Percentiles rank a stretch among this genome's conserved stretches.
These are phyloP conservation scores for Quercus alba DNA, from an alignment of 306 rosid genomes.

Conservation along the genomic window DNA sequence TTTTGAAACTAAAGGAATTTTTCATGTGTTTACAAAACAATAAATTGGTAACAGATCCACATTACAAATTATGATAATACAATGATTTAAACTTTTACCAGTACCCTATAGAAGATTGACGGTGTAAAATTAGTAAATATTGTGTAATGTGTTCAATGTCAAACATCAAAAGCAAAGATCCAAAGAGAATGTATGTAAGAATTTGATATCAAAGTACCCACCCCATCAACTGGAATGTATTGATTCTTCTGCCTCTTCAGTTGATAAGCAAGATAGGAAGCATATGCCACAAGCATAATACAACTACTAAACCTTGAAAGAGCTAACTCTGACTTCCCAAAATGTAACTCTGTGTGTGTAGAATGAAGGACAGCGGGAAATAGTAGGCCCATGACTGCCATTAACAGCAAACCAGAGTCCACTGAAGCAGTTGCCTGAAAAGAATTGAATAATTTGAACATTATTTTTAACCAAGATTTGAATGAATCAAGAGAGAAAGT, in stretches of 20 bases:
- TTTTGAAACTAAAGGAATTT: not conserved
- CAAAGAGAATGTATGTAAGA: constrained; percentile 34
- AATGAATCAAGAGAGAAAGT: not conserved
- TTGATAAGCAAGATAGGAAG: constrained; percentile 71
- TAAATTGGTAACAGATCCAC: not conserved
- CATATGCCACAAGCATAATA: constrained; percentile 72
- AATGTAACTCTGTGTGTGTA: constrained; percentile 58
- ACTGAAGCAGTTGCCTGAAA: constrained; percentile 56
- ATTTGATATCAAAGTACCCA: constrained; percentile 19
- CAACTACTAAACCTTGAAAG: constrained; percentile 70
- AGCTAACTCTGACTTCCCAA: constrained; percentile 63
- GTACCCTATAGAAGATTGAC: not conserved
- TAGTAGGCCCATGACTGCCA: constrained; percentile 71
- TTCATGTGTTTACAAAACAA: not conserved
- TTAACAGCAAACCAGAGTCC: constrained; percentile 61
- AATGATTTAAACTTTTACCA: not conserved
- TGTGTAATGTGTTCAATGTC: not conserved
- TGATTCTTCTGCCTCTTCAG: constrained; percentile 46
- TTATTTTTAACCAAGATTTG: not conserved
- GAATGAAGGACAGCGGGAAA: constrained; percentile 67
- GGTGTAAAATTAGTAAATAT: not conserved
- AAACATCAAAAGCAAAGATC: constrained; percentile 48
- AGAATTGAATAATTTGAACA: not conserved
- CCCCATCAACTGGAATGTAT: constrained; percentile 56
- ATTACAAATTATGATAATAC: not conserved